Conservation (phyloP, 1,284 basidiomycete genomes). For the Wallemia hederae region DNA sequence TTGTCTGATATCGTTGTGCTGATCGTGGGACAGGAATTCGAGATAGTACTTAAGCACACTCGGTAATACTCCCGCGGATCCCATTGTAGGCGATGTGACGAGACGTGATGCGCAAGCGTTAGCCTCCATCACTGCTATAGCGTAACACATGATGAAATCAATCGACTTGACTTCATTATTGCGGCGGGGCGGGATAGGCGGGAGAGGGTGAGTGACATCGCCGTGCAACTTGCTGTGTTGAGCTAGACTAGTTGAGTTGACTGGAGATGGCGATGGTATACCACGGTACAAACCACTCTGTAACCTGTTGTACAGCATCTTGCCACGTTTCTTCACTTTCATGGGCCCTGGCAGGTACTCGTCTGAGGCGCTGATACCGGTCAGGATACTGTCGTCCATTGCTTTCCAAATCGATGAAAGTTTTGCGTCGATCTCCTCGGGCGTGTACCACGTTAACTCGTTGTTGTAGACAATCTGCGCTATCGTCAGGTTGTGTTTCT, state of each 20-base stretch:
- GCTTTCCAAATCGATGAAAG: conserved; percentile 40
- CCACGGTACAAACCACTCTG: conserved; percentile 11
- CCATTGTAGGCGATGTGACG: not conserved
- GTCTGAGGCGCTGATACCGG: conserved; percentile 52
- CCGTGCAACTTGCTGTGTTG: not conserved
- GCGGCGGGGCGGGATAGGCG: not conserved
- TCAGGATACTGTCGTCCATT: conserved; percentile 79
- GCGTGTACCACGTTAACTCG: conserved; percentile 29
- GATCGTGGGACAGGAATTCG: not conserved
- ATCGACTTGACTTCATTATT: not conserved
- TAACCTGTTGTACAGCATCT: conserved; percentile 53
- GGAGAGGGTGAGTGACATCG: not conserved
- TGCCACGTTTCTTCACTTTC: conserved; percentile 45
- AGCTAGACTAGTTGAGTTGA: too few species aligned
- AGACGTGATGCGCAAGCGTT: not conserved
- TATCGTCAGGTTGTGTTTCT: conserved; percentile 31
- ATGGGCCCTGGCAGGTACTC: conserved; percentile 55
- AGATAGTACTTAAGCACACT: not conserved
- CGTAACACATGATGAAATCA: not conserved
- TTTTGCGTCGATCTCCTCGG: conserved; percentile 10
- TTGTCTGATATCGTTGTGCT: not conserved
- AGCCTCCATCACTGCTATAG: not conserved
- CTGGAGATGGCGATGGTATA: conserved; percentile 4
- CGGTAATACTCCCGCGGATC: not conserved
- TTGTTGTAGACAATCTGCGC: conserved; percentile 70